Percentiles rank a stretch among this genome's conserved stretches.
These are phyloP conservation scores for Agrocybe praecox DNA, from an alignment of 768 basidiomycete genomes.

Conservation along the genomic window DNA sequence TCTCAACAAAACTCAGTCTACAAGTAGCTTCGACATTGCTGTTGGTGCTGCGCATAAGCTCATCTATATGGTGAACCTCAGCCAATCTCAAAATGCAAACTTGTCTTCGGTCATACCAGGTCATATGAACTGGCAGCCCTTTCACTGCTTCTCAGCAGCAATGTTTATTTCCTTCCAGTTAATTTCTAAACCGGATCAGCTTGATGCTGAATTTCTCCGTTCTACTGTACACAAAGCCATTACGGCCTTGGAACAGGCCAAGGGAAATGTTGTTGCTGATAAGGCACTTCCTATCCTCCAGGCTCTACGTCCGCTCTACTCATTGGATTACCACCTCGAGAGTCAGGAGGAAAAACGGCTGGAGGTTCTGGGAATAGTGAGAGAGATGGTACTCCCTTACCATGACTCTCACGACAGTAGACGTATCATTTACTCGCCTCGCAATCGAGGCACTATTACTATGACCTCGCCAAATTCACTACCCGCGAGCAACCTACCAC, in stretches of 20 bases:
- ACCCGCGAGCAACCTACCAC: no score
- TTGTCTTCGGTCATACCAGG: slow-evolving; percentile 73
- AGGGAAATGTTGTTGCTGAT: slow-evolving; percentile 69
- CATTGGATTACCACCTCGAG: slow-evolving; percentile 58
- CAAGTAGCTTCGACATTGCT: slow-evolving; percentile 71
- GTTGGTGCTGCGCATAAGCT: slow-evolving; percentile 77
- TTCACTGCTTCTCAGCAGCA: slow-evolving; percentile 85
- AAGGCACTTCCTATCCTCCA: slow-evolving; percentile 73
- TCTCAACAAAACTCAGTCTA: slow-evolving; percentile 43
- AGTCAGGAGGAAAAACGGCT: slow-evolving; percentile 61
- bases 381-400: slow-evolving; percentile 82
- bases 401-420: slow-evolving; percentile 65
- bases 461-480: slow-evolving; percentile 62
- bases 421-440: slow-evolving; percentile 50
- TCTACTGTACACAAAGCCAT: slow-evolving; percentile 73
- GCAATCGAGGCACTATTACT: slow-evolving; percentile 43
- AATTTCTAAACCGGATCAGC: slow-evolving; percentile 78
- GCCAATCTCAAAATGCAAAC: slow-evolving; percentile 70
- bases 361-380: slow-evolving; percentile 64
- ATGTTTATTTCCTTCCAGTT: slow-evolving; percentile 94
- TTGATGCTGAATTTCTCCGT: slow-evolving; percentile 78
- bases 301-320: slow-evolving; percentile 74
- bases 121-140: slow-evolving; percentile 84
- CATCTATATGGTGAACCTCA: slow-evolving; percentile 76
- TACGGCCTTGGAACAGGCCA: slow-evolving; percentile 63